A percentile compares a stretch with the other conserved stretches of the same genome.
These are phyloP conservation scores for Verticillium albo-atrum DNA, from an alignment of 2,329 filamentous ascomycete genomes.

Conservation along the genomic window DNA sequence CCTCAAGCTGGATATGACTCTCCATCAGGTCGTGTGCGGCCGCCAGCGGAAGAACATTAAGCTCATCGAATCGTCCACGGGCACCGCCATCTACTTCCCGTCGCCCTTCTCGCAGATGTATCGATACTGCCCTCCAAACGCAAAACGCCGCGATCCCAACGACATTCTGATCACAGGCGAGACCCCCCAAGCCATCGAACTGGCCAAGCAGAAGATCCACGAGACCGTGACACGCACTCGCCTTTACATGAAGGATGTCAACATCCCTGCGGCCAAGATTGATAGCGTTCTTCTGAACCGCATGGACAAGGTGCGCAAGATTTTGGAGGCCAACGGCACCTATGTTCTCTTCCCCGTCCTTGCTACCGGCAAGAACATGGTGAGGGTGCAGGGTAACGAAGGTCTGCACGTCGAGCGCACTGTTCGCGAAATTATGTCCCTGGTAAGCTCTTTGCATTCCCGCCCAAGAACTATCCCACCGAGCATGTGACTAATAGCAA, in stretches of 20 bases:
- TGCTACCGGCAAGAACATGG: constrained; percentile 76
- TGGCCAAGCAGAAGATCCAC: constrained; percentile 87
- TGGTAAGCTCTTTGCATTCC: constrained; percentile 53
- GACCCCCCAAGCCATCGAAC: constrained; percentile 74
- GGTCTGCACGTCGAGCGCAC: constrained; percentile 93
- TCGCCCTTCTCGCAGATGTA: constrained; percentile 90
- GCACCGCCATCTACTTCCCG: constrained; percentile 97
- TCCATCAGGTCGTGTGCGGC: constrained; percentile 90
- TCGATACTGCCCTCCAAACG: constrained; percentile 80
- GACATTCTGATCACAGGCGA: constrained; percentile 96
- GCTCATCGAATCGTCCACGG: constrained; percentile 89
- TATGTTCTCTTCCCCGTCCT: constrained; percentile 90
- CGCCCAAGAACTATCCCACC: neutral
- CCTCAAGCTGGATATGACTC: constrained; percentile 76
- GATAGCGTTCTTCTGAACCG: constrained; percentile 89
- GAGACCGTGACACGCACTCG: constrained; percentile 79
- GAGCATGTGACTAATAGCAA: constrained; percentile 17
- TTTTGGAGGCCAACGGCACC: constrained; percentile 93
- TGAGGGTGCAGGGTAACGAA: constrained; percentile 89
- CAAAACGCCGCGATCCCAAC: constrained; percentile 75
- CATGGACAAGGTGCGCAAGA: constrained; percentile 94
- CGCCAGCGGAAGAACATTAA: constrained; percentile 97
- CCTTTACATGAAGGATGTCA: constrained; percentile 86
- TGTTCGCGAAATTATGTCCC: constrained; percentile 89
- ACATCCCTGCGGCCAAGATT: constrained; percentile 85